Conservation (phyloP, 306 rosid genomes). For the Phaseolus lunatus region DNA sequence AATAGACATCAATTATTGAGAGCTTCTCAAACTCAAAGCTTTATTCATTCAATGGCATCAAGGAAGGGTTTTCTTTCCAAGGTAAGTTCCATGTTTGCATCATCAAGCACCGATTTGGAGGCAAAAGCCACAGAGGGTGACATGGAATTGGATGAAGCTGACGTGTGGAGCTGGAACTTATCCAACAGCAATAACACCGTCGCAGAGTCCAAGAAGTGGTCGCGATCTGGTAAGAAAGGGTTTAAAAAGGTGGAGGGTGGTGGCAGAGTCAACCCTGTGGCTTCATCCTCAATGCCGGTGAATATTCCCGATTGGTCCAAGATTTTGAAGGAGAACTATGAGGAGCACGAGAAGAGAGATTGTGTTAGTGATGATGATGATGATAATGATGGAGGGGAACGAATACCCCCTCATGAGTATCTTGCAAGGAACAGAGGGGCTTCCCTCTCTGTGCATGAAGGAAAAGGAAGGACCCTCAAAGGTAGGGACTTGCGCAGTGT, state of each 20-base stretch:
- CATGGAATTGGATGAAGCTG: constrained; percentile 72
- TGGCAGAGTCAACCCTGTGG: constrained; percentile 31
- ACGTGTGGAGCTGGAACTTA: constrained; percentile 50
- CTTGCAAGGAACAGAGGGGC: constrained; percentile 83
- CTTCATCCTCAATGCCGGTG: constrained; percentile 65
- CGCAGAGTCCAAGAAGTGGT: constrained; percentile 30
- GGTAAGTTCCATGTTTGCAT: constrained; percentile 54
- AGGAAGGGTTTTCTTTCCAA: constrained; percentile 58
- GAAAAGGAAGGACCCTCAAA: constrained; percentile 86
- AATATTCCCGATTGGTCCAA: constrained; percentile 90
- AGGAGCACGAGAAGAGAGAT: constrained; percentile 36
- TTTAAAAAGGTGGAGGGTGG: background rate
- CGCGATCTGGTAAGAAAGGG: constrained; percentile 42
- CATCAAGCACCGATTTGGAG: constrained; percentile 39
- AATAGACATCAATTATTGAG: background rate
- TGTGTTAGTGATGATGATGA: background rate
- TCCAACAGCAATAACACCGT: background rate
- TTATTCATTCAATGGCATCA: constrained; percentile 71
- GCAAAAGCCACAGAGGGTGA: constrained; percentile 29
- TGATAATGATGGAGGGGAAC: background rate
- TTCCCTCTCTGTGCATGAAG: constrained; percentile 87
- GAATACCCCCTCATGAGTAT: constrained; percentile 83
- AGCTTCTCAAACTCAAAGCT: background rate
- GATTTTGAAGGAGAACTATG: constrained; percentile 65
- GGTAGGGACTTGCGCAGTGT: constrained; percentile 83